Percentiles rank a stretch among this genome's conserved stretches.
phyloP scores from a whole-genome alignment of 352 stramenopile species.

The Thraustochytrium sp. region DNA sequence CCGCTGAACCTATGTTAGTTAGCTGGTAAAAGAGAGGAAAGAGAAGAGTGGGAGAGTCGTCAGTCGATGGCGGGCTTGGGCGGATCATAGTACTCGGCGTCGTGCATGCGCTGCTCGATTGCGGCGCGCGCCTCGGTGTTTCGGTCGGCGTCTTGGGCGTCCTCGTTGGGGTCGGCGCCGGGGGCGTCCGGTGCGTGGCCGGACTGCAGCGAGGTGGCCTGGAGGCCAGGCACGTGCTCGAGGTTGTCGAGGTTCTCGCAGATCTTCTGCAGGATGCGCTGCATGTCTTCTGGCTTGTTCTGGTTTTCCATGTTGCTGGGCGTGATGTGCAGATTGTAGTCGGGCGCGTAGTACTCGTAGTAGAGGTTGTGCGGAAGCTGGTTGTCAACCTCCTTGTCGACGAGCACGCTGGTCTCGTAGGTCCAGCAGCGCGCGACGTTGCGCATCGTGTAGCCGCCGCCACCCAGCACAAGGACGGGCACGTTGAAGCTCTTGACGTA shows the following conservation, averaged over 20 bases:
- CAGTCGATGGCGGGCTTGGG: constrained; percentile 2
- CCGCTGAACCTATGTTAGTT: not conserved
- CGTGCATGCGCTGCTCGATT: constrained; percentile 55
- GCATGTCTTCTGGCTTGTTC: constrained; percentile 44
- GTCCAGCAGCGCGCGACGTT: constrained; percentile 88
- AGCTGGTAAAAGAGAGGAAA: not conserved
- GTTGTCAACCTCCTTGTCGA: constrained; percentile 63
- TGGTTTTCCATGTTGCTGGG: constrained; percentile 82
- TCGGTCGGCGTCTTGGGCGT: constrained; percentile 52
- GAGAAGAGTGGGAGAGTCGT: not conserved
- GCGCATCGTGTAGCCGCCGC: constrained; percentile 69
- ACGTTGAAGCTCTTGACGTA: constrained; percentile 78
- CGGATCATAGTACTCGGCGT: constrained; percentile 41
- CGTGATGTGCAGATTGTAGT: constrained; percentile 94
- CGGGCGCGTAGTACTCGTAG: constrained; percentile 96
- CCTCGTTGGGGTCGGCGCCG: constrained; percentile 46
- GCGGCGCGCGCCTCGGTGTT: constrained; percentile 57
- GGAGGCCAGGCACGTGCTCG: constrained; percentile 93
- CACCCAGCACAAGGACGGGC: constrained; percentile 69
- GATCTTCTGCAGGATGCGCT: constrained; percentile 69
- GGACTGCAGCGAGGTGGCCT: constrained; percentile 54
- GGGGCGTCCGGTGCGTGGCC: constrained; percentile 49
- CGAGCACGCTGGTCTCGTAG: constrained; percentile 91
- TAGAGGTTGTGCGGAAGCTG: constrained; percentile 98
- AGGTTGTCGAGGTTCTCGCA: constrained; percentile 81